A percentile compares a stretch with the other conserved stretches of the same genome.
Evolutionary conservation across 441 rosid genomes (phyloP).

Genomic region (Euphorbia neoarborescens): DNA sequence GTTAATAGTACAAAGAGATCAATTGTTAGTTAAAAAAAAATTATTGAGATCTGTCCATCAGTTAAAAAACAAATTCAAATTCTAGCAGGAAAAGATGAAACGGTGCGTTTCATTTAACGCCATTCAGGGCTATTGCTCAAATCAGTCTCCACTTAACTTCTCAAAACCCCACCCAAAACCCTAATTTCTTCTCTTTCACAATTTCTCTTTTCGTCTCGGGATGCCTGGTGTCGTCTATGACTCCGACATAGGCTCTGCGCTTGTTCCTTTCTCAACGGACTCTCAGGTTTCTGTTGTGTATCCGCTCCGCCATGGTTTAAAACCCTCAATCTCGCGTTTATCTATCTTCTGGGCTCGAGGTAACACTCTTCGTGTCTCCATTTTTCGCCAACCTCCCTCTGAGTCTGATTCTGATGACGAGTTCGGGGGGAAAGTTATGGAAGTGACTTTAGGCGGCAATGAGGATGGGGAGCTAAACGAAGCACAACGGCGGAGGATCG

Average conservation of each 20-base stretch:
- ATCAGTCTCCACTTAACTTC: neutral
- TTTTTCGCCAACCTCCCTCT: slow-evolving; percentile 30
- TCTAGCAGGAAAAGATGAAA: slow-evolving; percentile 5
- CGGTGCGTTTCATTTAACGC: slow-evolving; percentile 1
- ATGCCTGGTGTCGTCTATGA: slow-evolving; percentile 50
- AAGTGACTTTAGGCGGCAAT: slow-evolving; percentile 47
- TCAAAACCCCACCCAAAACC: slow-evolving; percentile 36
- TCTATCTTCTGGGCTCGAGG: slow-evolving; percentile 84
- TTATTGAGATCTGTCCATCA: too few relatives aligned
- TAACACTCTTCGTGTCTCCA: slow-evolving; percentile 67
- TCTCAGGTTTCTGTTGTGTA: slow-evolving; percentile 32
- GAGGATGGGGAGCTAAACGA: slow-evolving; percentile 60
- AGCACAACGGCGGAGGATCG: slow-evolving; percentile 68
- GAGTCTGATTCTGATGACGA: slow-evolving; percentile 25
- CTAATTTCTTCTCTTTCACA: neutral
- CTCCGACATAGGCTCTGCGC: slow-evolving; percentile 19
- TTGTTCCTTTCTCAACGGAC: slow-evolving; percentile 37
- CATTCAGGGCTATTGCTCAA: neutral
- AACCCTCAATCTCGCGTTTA: slow-evolving; percentile 54
- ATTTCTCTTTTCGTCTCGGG: slow-evolving; percentile 4
- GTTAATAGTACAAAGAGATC: too few relatives aligned
- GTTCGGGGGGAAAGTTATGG: slow-evolving; percentile 62
- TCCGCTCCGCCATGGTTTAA: slow-evolving; percentile 61
- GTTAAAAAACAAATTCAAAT: neutral
- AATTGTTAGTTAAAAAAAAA: too few relatives aligned